These are phyloP conservation scores for Nicotiana noctiflora DNA, from an alignment of 257 asterid genomes.

Conservation along the genomic window DNA sequence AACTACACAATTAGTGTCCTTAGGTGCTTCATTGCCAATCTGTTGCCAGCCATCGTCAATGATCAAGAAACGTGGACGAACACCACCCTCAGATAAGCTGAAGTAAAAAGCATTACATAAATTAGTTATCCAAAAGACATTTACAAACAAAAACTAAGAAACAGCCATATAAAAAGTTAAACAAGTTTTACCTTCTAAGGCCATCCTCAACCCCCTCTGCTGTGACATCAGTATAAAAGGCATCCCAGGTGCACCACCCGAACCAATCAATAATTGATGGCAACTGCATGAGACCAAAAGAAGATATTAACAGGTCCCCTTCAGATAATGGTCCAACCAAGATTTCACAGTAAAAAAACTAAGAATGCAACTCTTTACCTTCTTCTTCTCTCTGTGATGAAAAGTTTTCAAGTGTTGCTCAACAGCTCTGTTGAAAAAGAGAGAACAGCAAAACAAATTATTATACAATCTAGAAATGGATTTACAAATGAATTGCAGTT, in stretches of 20 bases:
- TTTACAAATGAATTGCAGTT: background rate
- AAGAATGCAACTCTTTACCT: slow-evolving; percentile 30
- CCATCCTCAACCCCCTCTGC: slow-evolving; percentile 97
- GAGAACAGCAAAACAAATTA: background rate
- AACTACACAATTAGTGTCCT: slow-evolving; percentile 55
- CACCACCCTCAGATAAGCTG: slow-evolving; percentile 88
- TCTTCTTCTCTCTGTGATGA: slow-evolving; percentile 80
- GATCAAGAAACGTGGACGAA: slow-evolving; percentile 88
- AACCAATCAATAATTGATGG: slow-evolving; percentile 91
- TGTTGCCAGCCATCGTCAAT: slow-evolving; percentile 99
- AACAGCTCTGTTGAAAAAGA: slow-evolving; percentile 49
- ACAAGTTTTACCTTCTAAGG: slow-evolving; percentile 50
- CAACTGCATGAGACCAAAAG: slow-evolving; percentile 35
- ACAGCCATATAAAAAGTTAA: background rate
- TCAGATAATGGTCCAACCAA: background rate
- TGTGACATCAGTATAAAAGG: slow-evolving; percentile 95
- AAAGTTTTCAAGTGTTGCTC: slow-evolving; percentile 89
- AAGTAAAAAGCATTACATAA: background rate
- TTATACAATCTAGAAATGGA: background rate
- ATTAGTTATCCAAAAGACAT: slow-evolving; percentile 2
- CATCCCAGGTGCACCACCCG: slow-evolving; percentile 99
- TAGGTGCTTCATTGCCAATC: slow-evolving; percentile 53
- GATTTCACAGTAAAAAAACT: background rate
- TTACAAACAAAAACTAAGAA: background rate
- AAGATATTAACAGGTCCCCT: background rate